Evolutionary conservation across 2,329 filamentous ascomycete species (phyloP).

Genomic region (Venturia pyrina): DNA sequence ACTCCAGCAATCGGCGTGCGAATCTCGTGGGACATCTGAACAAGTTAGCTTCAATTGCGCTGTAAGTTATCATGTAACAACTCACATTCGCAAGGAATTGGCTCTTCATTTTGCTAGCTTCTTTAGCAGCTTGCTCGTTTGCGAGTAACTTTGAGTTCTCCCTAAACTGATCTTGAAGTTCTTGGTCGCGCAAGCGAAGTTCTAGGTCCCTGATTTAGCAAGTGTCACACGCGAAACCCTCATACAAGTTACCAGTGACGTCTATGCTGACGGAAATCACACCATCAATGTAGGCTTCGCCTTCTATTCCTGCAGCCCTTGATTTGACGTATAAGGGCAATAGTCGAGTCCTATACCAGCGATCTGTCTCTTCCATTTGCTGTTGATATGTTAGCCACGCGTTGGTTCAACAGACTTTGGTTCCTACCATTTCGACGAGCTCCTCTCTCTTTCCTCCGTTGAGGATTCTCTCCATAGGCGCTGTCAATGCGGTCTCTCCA

Average conservation of each 20-base stretch:
- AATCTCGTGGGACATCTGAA: conserved; percentile 64
- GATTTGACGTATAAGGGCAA: conserved; percentile 54
- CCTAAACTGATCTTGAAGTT: conserved; percentile 52
- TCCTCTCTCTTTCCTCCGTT: conserved; percentile 50
- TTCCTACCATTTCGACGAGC: conserved; percentile 47
- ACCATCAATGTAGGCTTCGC: conserved; percentile 50
- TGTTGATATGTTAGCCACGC: background rate
- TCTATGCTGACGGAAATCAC: conserved; percentile 75
- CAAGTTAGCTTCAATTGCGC: conserved; percentile 37
- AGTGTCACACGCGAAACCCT: background rate
- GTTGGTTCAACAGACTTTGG: background rate
- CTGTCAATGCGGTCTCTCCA: conserved; percentile 18
- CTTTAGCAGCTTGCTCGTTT: conserved; percentile 68
- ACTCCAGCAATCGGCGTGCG: conserved; percentile 71
- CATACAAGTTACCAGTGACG: conserved; percentile 40
- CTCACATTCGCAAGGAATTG: conserved; percentile 60
- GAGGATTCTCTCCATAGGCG: conserved; percentile 54
- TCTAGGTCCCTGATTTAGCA: conserved; percentile 28
- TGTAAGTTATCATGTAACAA: background rate
- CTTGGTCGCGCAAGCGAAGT: conserved; percentile 53
- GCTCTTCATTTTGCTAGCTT: conserved; percentile 69
- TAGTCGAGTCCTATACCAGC: conserved; percentile 63
- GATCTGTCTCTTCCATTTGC: conserved; percentile 36
- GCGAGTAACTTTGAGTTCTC: conserved; percentile 63
- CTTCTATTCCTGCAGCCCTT: conserved; percentile 40